Conservation (phyloP, 1,284 basidiomycete genomes). For the Inonotus obliquus region DNA sequence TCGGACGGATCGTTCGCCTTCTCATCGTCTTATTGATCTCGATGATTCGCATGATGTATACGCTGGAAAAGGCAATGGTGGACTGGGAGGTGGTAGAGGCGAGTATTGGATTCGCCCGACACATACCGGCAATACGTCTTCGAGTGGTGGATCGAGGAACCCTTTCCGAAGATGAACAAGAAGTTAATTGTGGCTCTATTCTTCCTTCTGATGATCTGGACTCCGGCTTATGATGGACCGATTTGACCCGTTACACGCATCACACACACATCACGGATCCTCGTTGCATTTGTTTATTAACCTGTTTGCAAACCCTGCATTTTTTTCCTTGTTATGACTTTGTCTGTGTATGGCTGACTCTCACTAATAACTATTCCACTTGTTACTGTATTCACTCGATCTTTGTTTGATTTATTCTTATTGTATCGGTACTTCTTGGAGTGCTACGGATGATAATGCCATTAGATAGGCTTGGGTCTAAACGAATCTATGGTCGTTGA, state of each 20-base stretch:
- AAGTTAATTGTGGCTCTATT: background rate
- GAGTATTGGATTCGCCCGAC: constrained; percentile 31
- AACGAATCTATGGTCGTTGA: too few species aligned
- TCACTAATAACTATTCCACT: too few species aligned
- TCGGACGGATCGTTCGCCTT: background rate
- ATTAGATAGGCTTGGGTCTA: too few species aligned
- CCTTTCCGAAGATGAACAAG: constrained; percentile 29
- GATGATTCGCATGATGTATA: constrained; percentile 18
- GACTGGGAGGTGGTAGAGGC: constrained; percentile 20
- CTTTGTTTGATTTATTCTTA: too few species aligned
- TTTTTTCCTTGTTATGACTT: too few species aligned
- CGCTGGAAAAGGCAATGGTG: constrained; percentile 15
- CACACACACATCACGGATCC: background rate
- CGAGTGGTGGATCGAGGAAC: constrained; percentile 28
- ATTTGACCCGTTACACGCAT: too few species aligned
- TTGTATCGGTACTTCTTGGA: too few species aligned
- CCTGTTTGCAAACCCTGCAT: background rate
- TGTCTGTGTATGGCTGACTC: too few species aligned
- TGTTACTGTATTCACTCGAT: too few species aligned
- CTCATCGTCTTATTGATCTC: constrained; percentile 1
- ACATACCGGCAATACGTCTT: constrained; percentile 26
- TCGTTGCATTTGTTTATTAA: background rate
- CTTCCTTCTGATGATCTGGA: background rate
- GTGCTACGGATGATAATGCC: too few species aligned
- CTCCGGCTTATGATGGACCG: background rate